A percentile compares a stretch with the other conserved stretches of the same genome.
These are phyloP conservation scores for Phialophora tarda DNA, from an alignment of 2,329 filamentous ascomycete genomes.

Conservation along the genomic window DNA sequence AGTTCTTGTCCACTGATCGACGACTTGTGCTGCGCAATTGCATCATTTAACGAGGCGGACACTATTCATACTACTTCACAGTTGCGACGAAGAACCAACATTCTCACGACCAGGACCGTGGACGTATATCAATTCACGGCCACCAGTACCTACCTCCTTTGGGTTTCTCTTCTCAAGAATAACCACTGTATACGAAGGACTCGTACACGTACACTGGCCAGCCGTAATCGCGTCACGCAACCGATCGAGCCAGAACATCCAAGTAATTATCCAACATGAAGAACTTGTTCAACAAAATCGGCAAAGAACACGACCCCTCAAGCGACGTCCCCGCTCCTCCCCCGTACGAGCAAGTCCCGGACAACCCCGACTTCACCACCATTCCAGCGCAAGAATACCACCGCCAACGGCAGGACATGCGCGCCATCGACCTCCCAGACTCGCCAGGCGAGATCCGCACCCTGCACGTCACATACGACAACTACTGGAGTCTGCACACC, in stretches of 20 bases:
- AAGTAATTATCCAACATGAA: neutral
- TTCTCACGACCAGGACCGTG: neutral
- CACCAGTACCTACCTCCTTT: neutral
- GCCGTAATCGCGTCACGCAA: neutral
- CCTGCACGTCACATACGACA: conserved; percentile 6
- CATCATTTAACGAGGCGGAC: neutral
- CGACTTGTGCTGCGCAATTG: neutral
- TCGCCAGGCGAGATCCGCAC: neutral
- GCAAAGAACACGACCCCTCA: neutral
- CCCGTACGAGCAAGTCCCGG: too few species aligned
- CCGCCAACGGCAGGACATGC: neutral
- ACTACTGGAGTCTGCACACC: conserved; percentile 14
- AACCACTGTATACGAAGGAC: too few species aligned
- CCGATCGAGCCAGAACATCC: neutral
- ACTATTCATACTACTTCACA: too few species aligned
- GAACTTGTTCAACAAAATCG: neutral
- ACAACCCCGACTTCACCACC: too few species aligned
- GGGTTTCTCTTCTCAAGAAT: too few species aligned
- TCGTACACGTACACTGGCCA: neutral
- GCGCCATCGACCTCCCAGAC: neutral
- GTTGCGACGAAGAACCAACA: neutral
- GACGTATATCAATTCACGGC: neutral
- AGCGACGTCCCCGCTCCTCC: neutral
- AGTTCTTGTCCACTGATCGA: neutral
- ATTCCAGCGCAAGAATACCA: neutral